Evolutionary conservation across 306 rosid genomes (phyloP).

Genomic region (Trifolium repens): DNA sequence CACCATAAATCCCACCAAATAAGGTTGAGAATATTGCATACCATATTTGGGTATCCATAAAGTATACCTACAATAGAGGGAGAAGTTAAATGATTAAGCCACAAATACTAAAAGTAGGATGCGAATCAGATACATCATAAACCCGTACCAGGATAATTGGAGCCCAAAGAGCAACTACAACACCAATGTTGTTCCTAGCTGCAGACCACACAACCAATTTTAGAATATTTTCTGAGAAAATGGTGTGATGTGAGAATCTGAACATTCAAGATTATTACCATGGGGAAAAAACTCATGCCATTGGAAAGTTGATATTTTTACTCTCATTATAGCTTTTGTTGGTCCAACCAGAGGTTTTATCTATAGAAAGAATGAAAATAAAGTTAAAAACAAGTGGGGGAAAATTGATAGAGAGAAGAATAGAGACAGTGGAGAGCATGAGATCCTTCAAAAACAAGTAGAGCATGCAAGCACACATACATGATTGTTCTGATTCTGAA

Average conservation of each 20-base stretch:
- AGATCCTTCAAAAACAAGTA: conserved; percentile 13
- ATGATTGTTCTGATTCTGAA: conserved; percentile 14
- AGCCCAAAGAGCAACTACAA: conserved; percentile 94
- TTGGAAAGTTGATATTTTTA: conserved; percentile 66
- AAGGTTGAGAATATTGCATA: conserved; percentile 97
- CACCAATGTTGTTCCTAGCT: conserved; percentile 97
- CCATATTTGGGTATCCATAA: conserved; percentile 99
- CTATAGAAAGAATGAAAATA: conserved; percentile 50
- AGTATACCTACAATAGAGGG: conserved; percentile 70
- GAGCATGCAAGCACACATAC: conserved; percentile 9
- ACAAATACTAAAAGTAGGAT: conserved; percentile 8
- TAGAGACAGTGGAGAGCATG: not conserved
- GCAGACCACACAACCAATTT: conserved; percentile 49
- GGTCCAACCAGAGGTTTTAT: conserved; percentile 92
- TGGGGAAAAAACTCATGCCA: conserved; percentile 99
- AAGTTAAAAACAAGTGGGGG: conserved; percentile 10
- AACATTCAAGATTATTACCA: conserved; percentile 54
- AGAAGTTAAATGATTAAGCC: conserved; percentile 17
- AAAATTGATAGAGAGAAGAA: conserved; percentile 8
- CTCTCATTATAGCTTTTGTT: conserved; percentile 87
- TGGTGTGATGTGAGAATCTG: conserved; percentile 19
- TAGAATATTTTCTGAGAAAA: conserved; percentile 32
- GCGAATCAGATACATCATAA: conserved; percentile 18
- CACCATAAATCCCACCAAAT: conserved; percentile 98
- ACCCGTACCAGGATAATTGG: conserved; percentile 89